These are phyloP conservation scores for Fusarium penzigii DNA, from an alignment of 2,329 filamentous ascomycete genomes.

Conservation along the genomic window DNA sequence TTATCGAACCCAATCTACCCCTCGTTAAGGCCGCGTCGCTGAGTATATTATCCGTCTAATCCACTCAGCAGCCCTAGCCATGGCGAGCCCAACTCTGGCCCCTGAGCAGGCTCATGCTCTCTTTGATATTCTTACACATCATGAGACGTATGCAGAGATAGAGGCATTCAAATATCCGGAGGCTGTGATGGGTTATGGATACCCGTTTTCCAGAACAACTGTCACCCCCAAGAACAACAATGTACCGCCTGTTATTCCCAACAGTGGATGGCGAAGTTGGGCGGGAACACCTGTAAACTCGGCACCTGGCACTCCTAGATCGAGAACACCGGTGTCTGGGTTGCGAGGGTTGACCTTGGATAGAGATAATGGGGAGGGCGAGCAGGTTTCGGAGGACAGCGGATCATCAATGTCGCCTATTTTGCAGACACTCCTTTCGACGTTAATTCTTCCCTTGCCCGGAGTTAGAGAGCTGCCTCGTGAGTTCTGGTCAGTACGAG, in stretches of 20 bases:
- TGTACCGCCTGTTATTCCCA: slow-evolving; percentile 11
- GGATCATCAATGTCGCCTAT: slow-evolving; percentile 58
- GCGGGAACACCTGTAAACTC: slow-evolving; percentile 26
- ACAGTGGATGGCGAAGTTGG: slow-evolving; percentile 19
- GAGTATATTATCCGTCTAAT: slow-evolving; percentile 5
- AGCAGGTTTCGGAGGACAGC: slow-evolving; percentile 28
- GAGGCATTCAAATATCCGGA: slow-evolving; percentile 67
- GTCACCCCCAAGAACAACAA: slow-evolving; percentile 9
- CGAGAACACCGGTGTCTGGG: slow-evolving; percentile 24
- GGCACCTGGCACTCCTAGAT: slow-evolving; percentile 30
- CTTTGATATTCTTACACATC: slow-evolving; percentile 61
- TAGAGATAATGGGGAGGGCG: slow-evolving; percentile 13
- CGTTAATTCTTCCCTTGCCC: slow-evolving; percentile 65
- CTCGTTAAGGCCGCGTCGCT: neutral
- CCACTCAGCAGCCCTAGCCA: slow-evolving; percentile 14
- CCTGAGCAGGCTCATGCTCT: slow-evolving; percentile 52
- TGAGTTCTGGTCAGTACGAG: slow-evolving; percentile 66
- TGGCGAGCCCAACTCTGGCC: slow-evolving; percentile 30
- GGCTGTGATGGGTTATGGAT: slow-evolving; percentile 68
- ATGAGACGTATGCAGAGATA: slow-evolving; percentile 67
- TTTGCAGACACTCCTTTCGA: slow-evolving; percentile 67
- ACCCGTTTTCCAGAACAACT: slow-evolving; percentile 56
- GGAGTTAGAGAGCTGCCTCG: slow-evolving; percentile 63
- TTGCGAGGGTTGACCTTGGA: slow-evolving; percentile 1
- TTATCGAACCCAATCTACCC: neutral